Base-by-base conservation (phyloP, 441 rosid genomes). In the Brassica hybrid region DNA sequence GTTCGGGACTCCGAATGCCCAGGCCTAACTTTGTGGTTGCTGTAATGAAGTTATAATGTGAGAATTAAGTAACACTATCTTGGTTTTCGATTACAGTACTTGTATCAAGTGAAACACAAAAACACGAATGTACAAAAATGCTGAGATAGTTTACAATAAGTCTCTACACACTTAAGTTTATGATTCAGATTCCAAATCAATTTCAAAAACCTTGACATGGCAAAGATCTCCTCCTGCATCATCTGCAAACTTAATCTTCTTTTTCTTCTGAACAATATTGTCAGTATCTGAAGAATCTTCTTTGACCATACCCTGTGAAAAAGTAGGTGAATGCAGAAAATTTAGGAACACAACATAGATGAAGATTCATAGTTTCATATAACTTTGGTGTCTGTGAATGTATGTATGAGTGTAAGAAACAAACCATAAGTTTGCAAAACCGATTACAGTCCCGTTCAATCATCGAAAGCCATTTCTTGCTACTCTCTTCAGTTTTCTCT, bases 391-490 rank as follows among this genome's bases (percentile, higher is more conserved):
- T 30, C 30, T 76, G 68, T 68, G 54, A 48, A 21, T 59, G 32
- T 10, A 19, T n/a, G n/a, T n/a, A 25, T 14, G 76, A 30, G 65
- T 78, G 59, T 54, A 54, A 82, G 83, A 64, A 76, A 83, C 89
- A 36, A 65, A 96, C 97, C 98, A 94, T 92, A 80, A 93, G 84
- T 87, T 91, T 96, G 80, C 97, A 90, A 75, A 96, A 96, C n/a
- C 97, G 92, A 71, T 54, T 88, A 86, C 93, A 90, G 64, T 96
- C 92, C 72, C 94, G 90, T 50, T 88, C 75, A 85, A 94, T 88
- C 59, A 87, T 81, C 9, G 89, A 85, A 48, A 93, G 78, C 91
- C 90, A 88, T 86, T 76, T 89, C 80, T 71, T 87, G 8, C 91
- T 81, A 17, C 82, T 83, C 82, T 88, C 92, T 84, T 93, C 96